Percentiles rank a stretch among this genome's conserved stretches.
Evolutionary conservation across 306 rosid genomes (phyloP).

Genomic region (Elaeagnus macrophylla): DNA sequence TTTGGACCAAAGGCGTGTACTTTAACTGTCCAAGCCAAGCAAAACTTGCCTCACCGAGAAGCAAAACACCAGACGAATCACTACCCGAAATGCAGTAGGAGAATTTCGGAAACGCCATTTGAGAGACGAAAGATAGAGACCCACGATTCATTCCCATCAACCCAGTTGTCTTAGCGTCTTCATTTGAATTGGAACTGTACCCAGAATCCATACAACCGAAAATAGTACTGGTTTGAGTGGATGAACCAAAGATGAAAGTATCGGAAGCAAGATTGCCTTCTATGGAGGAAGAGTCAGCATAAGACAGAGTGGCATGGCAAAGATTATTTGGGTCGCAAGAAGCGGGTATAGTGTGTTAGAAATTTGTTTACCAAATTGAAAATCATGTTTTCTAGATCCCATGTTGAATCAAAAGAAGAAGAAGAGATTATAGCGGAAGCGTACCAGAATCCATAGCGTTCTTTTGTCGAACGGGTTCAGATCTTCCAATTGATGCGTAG

Average conservation of each 20-base stretch:
- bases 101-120: slow-evolving; percentile 60
- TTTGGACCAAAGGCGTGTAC: slow-evolving; percentile 64
- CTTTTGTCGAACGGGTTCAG: too few relatives aligned
- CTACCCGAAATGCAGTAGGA: slow-evolving; percentile 69
- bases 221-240: slow-evolving; percentile 33
- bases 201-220: slow-evolving; percentile 87
- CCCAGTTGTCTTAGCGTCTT: slow-evolving; percentile 72
- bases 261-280: slow-evolving; percentile 82
- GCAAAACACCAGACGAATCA: slow-evolving; percentile 55
- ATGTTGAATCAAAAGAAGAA: too few relatives aligned
- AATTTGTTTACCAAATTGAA: too few relatives aligned
- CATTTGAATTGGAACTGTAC: slow-evolving; percentile 57
- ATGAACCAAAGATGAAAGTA: slow-evolving; percentile 33
- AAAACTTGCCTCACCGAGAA: slow-evolving; percentile 48
- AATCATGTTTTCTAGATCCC: too few relatives aligned
- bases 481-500: too few relatives aligned
- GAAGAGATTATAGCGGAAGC: too few relatives aligned
- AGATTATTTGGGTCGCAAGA: slow-evolving; percentile 56
- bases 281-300: slow-evolving; percentile 58
- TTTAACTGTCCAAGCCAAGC: slow-evolving; percentile 51
- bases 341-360: slow-evolving; percentile 51
- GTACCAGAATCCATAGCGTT: too few relatives aligned
- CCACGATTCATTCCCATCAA: slow-evolving; percentile 86
- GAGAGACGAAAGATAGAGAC: slow-evolving; percentile 52
- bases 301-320: slow-evolving; percentile 63